Evolutionary conservation across 306 rosid genomes (phyloP), one percentile per base, ranked within the genome.

Genomic region (Chamaecrista fasciculata): DNA sequence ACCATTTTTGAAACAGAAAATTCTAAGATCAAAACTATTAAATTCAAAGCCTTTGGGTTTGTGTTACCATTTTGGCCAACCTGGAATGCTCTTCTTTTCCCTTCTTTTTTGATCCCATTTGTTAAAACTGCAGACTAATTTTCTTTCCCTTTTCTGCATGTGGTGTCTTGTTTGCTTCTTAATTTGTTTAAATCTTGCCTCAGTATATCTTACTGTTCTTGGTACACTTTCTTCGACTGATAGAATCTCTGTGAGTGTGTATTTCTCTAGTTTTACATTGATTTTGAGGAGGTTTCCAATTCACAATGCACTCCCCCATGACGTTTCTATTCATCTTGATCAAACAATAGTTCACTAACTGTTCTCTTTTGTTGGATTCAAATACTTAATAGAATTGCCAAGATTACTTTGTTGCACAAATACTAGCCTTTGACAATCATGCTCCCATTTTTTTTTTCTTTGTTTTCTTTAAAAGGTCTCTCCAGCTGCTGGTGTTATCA

Each of bases 401-500:
- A 8, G 34, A 62, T 71, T 71, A 20, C 42, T 34, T 59, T n/a
- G 46, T 9, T 61, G 11, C 26, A 10, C 31, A 11, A 63, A 56
- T 47, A 26, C 44, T 51, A 16, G 43, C n/a, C n/a, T n/a, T 42
- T 61, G 65, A 51, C 44, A 52, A 14, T 67, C 52, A 67, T 67
- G 64, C 18, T 4, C 0, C 50, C 34, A 34, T 34, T 65, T 48
- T 60, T 60, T 52, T 49, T 34, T 29, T 60, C 74, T 57, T 67
- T 42, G 50, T 56, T 42, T 26, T 60, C 69, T 42, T 52, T n/a
- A n/a, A n/a, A n/a, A 95, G 99, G 96, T 95, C 0, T 66, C 74
- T 23, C 97, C 99, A 47, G 84, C 95, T 70, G 86, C 86, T 7
- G 97, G 97, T 56, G 65, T 95, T 37, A 77, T 95, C 51, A 81